Evolutionary conservation across 768 basidiomycete genomes (phyloP).

Genomic region (Filobasidium wieringae): DNA sequence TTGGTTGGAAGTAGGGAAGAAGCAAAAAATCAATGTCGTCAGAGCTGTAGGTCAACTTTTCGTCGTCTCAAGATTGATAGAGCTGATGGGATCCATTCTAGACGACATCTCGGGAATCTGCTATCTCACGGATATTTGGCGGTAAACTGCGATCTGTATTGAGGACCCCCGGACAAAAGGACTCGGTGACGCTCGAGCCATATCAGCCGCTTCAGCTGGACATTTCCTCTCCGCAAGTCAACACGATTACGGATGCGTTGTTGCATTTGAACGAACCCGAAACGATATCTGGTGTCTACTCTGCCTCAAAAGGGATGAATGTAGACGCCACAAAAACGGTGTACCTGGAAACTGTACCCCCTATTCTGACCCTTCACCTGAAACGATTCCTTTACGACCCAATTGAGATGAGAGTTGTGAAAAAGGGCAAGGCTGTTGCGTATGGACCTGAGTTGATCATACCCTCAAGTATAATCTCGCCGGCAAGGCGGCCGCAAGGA

Average conservation of each 20-base stretch:
- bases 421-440: conserved; percentile 67
- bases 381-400: conserved; percentile 85
- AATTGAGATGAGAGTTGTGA: conserved; percentile 61
- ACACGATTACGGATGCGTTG: conserved; percentile 72
- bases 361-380: conserved; percentile 72
- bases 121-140: conserved; percentile 84
- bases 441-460: conserved; percentile 71
- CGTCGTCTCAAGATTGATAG: background rate
- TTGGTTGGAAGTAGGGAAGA: conserved; percentile 88
- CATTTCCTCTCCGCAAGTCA: conserved; percentile 67
- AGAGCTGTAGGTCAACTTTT: conserved; percentile 58
- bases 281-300: conserved; percentile 57
- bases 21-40: conserved; percentile 67
- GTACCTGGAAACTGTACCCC: conserved; percentile 70
- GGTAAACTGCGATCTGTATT: conserved; percentile 81
- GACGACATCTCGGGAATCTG: conserved; percentile 70
- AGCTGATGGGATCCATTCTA: conserved; percentile 27
- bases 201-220: conserved; percentile 81
- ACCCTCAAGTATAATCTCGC: conserved; percentile 55
- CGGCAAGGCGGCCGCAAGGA: conserved; percentile 43
- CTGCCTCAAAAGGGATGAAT: conserved; percentile 48
- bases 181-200: conserved; percentile 79
- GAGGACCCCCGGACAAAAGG: conserved; percentile 62
- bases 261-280: conserved; percentile 66
- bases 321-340: conserved; percentile 63